Base-by-base conservation (phyloP, 2,329 filamentous ascomycete species). In the Drechslerella dactyloides region DNA sequence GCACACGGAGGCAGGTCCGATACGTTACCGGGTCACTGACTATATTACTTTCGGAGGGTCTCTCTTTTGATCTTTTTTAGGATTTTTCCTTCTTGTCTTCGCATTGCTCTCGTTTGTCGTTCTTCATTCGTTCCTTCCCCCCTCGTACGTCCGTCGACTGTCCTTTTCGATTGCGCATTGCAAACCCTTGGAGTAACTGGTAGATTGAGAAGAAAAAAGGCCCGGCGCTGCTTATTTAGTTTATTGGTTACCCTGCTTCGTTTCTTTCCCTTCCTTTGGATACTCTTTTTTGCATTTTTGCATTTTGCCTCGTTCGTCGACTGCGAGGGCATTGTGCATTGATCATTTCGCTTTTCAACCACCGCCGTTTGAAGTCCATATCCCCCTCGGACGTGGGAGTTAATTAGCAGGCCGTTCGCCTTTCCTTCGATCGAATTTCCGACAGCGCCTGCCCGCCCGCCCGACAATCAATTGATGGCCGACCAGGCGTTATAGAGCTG, bases 1-100 rank as follows among this genome's bases (percentile, higher is more conserved):
- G 44, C 44, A 48, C 15, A 21, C 44, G 44, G 44, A 48, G 44
- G 44, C 44, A 48, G 19, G 44, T 48, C n/a, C 44, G 8, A 21
- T 48, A 33, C 27, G 27, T 33, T 48, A 44, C 44, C 44, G 17
- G 19, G 44, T 17, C 44, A 48, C 11, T 17, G 11, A 48, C 11
- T 53, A 53, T 53, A 53, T 53, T 53, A 53, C 46, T 53, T 53
- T 53, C 23, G 10, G 15, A 21, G 2, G 44, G 44, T 19, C 44
- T 19, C 44, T 48, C 44, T 19, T 48, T 19, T 48, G 27, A 8
- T 33, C 8, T 33, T 33, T 33, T 3, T 33, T 33, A 48, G 11
- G 2, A 19, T 48, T 48, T 21, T 48, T 48, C 17, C 44, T 48
- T 48, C 15, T 4, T 21, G 5, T 5, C 15, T 23, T 19, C 44